Evolutionary conservation across 139 green algal genomes (phyloP), one percentile per base, ranked within the genome.

Genomic region (Chlorella vulgaris): DNA sequence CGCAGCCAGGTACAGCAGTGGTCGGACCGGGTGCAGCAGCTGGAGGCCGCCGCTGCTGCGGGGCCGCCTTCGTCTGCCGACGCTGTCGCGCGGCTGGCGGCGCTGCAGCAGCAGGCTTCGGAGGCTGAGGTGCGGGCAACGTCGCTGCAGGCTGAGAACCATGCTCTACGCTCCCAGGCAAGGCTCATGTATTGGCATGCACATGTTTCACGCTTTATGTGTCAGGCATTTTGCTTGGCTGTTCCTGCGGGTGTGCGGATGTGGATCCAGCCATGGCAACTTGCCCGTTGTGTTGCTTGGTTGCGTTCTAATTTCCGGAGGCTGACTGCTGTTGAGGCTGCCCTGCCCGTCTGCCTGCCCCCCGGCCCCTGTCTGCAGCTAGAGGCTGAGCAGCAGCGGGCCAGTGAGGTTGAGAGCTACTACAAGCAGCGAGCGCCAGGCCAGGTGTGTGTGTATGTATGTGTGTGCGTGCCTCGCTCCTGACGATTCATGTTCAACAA

Each of bases 351-450:
- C n/a, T n/a, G n/a, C n/a, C n/a, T n/a, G n/a, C n/a, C n/a, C n/a
- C n/a, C n/a, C n/a, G n/a, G n/a, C n/a, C n/a, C 67, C 24, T 29
- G 8, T 5, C 26, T 8, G 50, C 71, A 78, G 71, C 29, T 78
- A 66, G 79, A 76, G 31, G 66, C 81, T 33, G 80, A 90, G 86
- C 80, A 80, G 28, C 74, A 65, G 40, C 84, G 86, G 21, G 68
- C 71, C 10, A 51, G 53, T 18, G 76, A 90, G 40, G 51, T 90
- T 63, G 87, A 90, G 69, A 75, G 47, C 42, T 83, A 74, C 35
- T 60, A 78, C 38, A 70, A 78, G 78, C 51, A 78, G 78, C 78
- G 67, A 1, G 65, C 33, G 1, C 67, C 39, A 26, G 39, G 73
- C 38, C 38, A 87, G 81, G 47, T 70, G 75, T 35, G 82, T 58